Evolutionary conservation across 495 filamentous ascomycete genomes (phyloP).

Genomic region (Pyrenula massariospora): DNA sequence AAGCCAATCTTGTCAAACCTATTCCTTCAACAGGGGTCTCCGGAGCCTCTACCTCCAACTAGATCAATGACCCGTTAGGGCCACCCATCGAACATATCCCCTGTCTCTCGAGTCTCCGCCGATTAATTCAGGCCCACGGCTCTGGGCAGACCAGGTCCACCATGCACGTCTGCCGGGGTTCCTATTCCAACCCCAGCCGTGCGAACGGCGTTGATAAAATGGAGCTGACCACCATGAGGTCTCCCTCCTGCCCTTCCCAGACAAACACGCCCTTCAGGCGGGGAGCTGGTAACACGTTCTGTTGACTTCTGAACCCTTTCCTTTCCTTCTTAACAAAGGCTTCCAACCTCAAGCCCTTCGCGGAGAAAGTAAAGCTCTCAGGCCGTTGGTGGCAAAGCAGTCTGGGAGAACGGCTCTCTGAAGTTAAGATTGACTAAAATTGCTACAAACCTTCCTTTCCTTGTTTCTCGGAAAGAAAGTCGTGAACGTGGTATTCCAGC

Average conservation of each 20-base stretch:
- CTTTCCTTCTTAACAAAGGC: background rate
- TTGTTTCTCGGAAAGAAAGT: too few species aligned
- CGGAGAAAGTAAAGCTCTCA: background rate
- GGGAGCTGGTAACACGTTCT: background rate
- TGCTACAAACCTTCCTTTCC: too few species aligned
- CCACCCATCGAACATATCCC: background rate
- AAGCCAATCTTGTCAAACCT: background rate
- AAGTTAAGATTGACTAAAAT: too few species aligned
- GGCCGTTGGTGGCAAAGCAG: background rate
- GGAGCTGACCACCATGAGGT: background rate
- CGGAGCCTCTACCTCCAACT: background rate
- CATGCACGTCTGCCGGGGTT: background rate
- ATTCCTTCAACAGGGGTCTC: background rate
- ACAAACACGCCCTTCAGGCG: background rate
- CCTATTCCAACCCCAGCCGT: background rate
- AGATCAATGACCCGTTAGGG: background rate
- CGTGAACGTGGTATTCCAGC: too few species aligned
- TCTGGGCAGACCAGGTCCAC: background rate
- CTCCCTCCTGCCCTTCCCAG: background rate
- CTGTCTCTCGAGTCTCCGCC: background rate
- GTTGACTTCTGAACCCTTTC: background rate
- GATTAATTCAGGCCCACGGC: background rate
- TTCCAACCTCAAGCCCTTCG: background rate
- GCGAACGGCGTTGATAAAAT: background rate
- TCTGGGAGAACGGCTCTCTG: background rate